Conservation (phyloP, 352 stramenopile genomes). For the Pythium brachiatum region DNA sequence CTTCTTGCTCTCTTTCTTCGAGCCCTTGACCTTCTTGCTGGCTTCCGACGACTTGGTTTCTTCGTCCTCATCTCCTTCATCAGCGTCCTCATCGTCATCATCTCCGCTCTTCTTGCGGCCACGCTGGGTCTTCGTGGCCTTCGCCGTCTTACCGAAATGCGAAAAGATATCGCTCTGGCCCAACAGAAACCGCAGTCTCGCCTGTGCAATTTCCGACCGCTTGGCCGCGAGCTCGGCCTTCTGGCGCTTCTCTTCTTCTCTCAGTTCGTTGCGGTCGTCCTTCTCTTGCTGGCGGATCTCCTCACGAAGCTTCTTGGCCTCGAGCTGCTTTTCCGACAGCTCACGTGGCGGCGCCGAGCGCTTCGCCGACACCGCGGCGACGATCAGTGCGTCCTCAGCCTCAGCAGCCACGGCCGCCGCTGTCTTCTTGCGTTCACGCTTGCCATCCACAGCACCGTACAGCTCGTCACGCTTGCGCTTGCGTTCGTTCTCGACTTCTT, state of each 20-base stretch:
- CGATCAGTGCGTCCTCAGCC: conserved; percentile 11
- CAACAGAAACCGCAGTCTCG: conserved; percentile 93
- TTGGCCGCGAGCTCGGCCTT: conserved; percentile 79
- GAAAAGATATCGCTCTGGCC: conserved; percentile 97
- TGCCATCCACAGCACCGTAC: conserved; percentile 69
- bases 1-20: conserved; percentile 58
- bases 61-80: conserved; percentile 79
- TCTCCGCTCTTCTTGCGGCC: conserved; percentile 45
- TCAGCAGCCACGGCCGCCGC: conserved; percentile 28
- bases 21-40: conserved; percentile 29
- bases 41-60: conserved; percentile 48
- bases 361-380: conserved; percentile 26
- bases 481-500: conserved; percentile 67
- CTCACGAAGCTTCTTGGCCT: conserved; percentile 64
- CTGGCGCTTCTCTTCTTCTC: conserved; percentile 70
- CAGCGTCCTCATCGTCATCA: conserved; percentile 50
- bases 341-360: conserved; percentile 44
- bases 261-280: conserved; percentile 69
- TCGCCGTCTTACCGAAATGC: conserved; percentile 90
- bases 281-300: conserved; percentile 76
- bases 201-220: conserved; percentile 76
- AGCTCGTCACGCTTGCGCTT: conserved; percentile 74
- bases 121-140: conserved; percentile 33
- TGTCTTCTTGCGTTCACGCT: conserved; percentile 75
- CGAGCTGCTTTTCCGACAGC: conserved; percentile 60